Evolutionary conservation across 2,329 filamentous ascomycete genomes (phyloP).

Genomic region (Cryphonectria naterciae): DNA sequence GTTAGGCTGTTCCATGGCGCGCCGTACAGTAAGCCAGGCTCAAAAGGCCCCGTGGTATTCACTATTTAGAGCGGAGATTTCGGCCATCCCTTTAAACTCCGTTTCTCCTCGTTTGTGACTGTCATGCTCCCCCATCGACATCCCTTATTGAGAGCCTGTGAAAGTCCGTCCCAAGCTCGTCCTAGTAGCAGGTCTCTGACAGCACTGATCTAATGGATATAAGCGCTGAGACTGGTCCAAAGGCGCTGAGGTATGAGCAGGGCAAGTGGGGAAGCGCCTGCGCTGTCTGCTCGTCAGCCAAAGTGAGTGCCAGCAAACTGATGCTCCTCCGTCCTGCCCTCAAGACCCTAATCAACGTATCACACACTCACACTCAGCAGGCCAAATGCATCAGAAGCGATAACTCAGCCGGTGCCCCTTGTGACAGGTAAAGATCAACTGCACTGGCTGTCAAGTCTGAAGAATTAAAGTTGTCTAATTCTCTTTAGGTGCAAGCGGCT

Average conservation of each 20-base stretch:
- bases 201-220: neutral
- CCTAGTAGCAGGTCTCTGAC: neutral
- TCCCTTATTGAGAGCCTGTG: neutral
- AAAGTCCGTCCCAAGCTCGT: constrained; percentile 5
- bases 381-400: constrained; percentile 25
- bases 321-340: neutral
- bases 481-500: constrained; percentile 51
- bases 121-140: neutral
- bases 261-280: constrained; percentile 29
- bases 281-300: constrained; percentile 25
- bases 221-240: neutral
- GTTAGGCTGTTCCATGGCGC: neutral
- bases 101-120: neutral
- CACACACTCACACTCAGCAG: constrained; percentile 11
- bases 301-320: constrained; percentile 12
- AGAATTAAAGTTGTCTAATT: neutral
- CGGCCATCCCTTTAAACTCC: constrained; percentile 4
- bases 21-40: neutral
- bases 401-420: constrained; percentile 9
- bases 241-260: constrained; percentile 16
- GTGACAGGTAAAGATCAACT: constrained; percentile 37
- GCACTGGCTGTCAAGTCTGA: neutral
- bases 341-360: neutral
- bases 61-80: neutral
- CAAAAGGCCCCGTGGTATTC: neutral